A percentile compares a stretch with the other conserved stretches of the same genome.
Evolutionary conservation across 2,329 filamentous ascomycete species (phyloP).

Genomic region (Alternaria longipes): DNA sequence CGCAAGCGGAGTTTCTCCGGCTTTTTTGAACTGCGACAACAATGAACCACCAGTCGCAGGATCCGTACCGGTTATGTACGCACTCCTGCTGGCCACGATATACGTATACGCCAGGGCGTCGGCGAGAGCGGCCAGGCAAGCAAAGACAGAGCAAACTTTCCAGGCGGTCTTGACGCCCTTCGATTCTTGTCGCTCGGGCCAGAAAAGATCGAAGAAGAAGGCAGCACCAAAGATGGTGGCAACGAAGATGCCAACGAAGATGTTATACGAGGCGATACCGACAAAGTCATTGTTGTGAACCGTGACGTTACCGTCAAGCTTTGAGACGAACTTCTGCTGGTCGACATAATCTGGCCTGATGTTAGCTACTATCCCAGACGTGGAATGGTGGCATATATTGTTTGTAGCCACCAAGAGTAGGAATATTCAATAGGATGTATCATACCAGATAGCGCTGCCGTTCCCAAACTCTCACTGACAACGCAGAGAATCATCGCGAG

Average conservation of each 20-base stretch:
- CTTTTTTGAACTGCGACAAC: constrained; percentile 42
- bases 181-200: constrained; percentile 64
- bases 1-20: constrained; percentile 48
- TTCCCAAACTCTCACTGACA: constrained; percentile 65
- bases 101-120: constrained; percentile 62
- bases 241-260: constrained; percentile 66
- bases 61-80: constrained; percentile 57
- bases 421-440: neutral
- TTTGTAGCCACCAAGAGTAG: neutral
- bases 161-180: constrained; percentile 62
- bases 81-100: constrained; percentile 59
- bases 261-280: constrained; percentile 66
- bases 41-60: constrained; percentile 41
- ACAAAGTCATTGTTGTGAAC: constrained; percentile 66
- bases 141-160: constrained; percentile 61
- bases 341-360: constrained; percentile 60
- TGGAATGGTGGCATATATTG: neutral
- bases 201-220: constrained; percentile 71
- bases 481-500: constrained; percentile 67
- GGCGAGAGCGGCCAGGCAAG: constrained; percentile 59
- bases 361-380: neutral
- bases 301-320: constrained; percentile 50
- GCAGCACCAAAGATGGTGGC: constrained; percentile 67
- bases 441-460: constrained; percentile 63
- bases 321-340: constrained; percentile 60